phyloP scores from a whole-genome alignment of 164 flowering plant species.

The Nelumbo lutea region DNA sequence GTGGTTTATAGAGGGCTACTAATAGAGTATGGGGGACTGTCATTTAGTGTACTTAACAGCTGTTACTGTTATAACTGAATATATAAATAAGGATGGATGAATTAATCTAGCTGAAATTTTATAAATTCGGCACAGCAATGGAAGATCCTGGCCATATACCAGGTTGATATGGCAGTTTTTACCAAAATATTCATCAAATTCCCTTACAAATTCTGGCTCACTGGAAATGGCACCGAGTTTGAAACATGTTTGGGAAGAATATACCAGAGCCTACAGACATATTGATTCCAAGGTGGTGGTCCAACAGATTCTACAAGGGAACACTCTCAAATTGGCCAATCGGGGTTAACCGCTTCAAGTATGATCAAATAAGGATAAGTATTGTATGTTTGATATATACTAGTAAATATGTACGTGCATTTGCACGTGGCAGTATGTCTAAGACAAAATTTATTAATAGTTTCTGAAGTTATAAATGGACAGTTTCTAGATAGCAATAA shows the following conservation, averaged over 20 bases:
- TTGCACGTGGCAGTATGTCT: too few species aligned
- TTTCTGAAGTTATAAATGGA: too few species aligned
- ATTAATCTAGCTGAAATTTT: too few species aligned
- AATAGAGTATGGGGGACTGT: too few species aligned
- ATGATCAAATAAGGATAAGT: constrained; percentile 30
- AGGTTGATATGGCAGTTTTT: constrained; percentile 17
- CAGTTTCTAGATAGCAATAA: too few species aligned
- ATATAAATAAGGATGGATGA: too few species aligned
- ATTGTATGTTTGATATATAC: too few species aligned
- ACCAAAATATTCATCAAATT: constrained; percentile 23
- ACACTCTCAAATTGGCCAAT: constrained; percentile 42
- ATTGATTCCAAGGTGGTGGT: constrained; percentile 42
- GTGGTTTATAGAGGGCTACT: too few species aligned
- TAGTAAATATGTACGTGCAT: too few species aligned
- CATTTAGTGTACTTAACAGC: too few species aligned
- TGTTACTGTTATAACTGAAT: too few species aligned
- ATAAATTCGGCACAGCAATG: constrained; percentile 12
- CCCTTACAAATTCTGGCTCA: constrained; percentile 25
- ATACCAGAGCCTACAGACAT: constrained; percentile 40
- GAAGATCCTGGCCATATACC: constrained; percentile 18
- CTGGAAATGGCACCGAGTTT: constrained; percentile 25
- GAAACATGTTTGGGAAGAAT: constrained; percentile 40
- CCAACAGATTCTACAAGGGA: constrained; percentile 35
- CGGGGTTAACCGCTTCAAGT: constrained; percentile 24
- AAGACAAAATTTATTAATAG: too few species aligned